Percentiles rank a stretch among this genome's conserved stretches.
These are phyloP conservation scores for Trametes hirsuta DNA, from an alignment of 1,284 basidiomycete genomes.

Conservation along the genomic window DNA sequence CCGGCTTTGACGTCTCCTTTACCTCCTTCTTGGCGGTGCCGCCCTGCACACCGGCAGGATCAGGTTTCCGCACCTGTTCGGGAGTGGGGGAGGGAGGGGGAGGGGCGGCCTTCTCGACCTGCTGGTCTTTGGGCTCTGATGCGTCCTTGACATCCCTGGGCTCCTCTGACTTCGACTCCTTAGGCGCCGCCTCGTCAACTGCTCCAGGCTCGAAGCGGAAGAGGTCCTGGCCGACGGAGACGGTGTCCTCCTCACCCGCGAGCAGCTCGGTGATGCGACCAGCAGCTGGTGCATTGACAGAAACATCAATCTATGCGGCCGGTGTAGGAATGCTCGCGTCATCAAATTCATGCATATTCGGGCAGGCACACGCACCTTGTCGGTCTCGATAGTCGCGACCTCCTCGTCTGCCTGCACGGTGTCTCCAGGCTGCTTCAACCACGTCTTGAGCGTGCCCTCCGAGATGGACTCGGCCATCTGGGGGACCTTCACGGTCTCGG, in stretches of 20 bases:
- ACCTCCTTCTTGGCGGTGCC: constrained; percentile 44
- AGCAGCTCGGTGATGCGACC: constrained; percentile 90
- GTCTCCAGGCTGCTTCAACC: constrained; percentile 95
- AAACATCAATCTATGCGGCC: constrained; percentile 85
- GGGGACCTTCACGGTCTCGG: constrained; percentile 94
- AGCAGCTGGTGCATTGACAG: constrained; percentile 91
- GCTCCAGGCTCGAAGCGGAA: constrained; percentile 89
- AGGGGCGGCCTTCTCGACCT: constrained; percentile 47
- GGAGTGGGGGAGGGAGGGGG: constrained; percentile 39
- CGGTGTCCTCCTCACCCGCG: constrained; percentile 92
- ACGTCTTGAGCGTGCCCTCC: constrained; percentile 95
- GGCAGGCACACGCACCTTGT: constrained; percentile 71
- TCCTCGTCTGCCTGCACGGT: constrained; percentile 93
- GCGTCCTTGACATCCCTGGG: constrained; percentile 46
- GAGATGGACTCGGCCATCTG: constrained; percentile 99
- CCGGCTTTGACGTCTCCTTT: constrained; percentile 46
- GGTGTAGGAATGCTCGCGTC: background rate
- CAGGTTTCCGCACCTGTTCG: constrained; percentile 38
- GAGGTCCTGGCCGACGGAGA: constrained; percentile 93
- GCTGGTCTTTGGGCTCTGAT: constrained; percentile 54
- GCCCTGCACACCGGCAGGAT: constrained; percentile 41
- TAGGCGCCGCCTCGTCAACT: constrained; percentile 48
- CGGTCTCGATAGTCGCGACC: constrained; percentile 97
- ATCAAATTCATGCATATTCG: background rate
- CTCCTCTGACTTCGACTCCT: constrained; percentile 36